Evolutionary conservation across 768 basidiomycete genomes (phyloP), one percentile per base, ranked within the genome.

Genomic region (Phylloporus sp.): DNA sequence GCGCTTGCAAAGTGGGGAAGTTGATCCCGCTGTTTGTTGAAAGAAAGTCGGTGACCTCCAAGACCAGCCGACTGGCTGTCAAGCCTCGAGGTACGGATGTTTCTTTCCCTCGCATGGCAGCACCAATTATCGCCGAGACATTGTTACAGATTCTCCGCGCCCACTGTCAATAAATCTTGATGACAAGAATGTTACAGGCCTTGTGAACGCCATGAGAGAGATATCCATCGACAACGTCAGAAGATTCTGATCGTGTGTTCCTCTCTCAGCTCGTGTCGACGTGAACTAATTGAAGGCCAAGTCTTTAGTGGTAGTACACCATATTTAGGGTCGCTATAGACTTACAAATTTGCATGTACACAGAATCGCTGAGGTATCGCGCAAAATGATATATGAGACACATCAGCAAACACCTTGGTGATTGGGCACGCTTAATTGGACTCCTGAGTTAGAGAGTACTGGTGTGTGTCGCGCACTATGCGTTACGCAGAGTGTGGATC

Each of bases 1-100:
- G 85, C 15, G 75, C 71, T 1, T 90, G 88, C 60, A 80, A 76
- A 61, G 72, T 68, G 40, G 86, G 87, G 7, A 75, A 66, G 47
- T 75, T 89, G 9, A 58, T 77, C 11, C 81, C 87, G 11, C 70
- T 81, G 20, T 88, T 88, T 64, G 59, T 64, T 18, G 70, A 74
- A 39, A 72, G 68, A 36, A 58, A 66, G 4, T 63, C 60, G 46
- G 70, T 49, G 56, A 66, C 67, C 9, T 67, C 73, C 5, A 72
- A 71, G 50, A 66, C 66, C 23, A 73, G 77, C 56, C 72, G 71
- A 39, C 70, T 77, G 66, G 79, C 78, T 6, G 69, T 60, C 22
- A 75, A 68, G 49, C 62, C 75, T 26, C 75, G 73, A 72, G 81
- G 84, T 80, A 52, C 13, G 35, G 20, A 52, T 23, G 32, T 35